Base-by-base conservation (phyloP, 441 rosid species). In the Adansonia grandidieri region DNA sequence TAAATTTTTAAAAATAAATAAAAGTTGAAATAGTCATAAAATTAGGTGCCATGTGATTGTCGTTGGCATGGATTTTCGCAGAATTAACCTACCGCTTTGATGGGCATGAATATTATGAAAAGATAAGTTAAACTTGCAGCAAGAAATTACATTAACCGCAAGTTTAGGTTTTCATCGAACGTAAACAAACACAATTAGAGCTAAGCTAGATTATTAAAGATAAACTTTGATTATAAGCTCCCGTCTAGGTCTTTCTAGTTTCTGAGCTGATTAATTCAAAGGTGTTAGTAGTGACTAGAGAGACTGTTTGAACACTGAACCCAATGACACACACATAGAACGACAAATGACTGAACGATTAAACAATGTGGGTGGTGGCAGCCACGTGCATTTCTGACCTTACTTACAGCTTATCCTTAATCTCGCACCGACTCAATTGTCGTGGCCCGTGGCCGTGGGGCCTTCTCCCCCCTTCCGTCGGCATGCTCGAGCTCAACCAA, bases 351-450 rank as follows among this genome's bases (percentile, higher is more conserved):
- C 7, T 61, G 5, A 24, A 28, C 28, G 66, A 61, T 61, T 24
- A 24, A 61, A 11, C 40, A 3, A 10, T 22, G n/a, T 24, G 66
- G n/a, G 0, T 4, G 66, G 24, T 28, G 32, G 32, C 32, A 28
- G 66, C n/a, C 66, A 61, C 66, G 44, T 63, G 68, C 45, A 63
- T 13, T 3, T 63, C 42, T 14, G 68, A 63, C 45, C 68, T 63
- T 32, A 32, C 45, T 0, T 13, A n/a, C 15, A 63, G 14, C 45
- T 63, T 63, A 32, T 63, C 45, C 64, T 32, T 13, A 13, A 22
- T 69, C 84, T 73, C 75, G 75, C 85, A 78, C 15, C 22, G 77
- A 76, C 81, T 82, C 63, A 17, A 19, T 45, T 0, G 32, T 28
- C 32, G 32, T 28, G 32, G 32, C 32, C 32, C 32, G 32, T 28